Conservation (phyloP, 2,329 filamentous ascomycete species). For the Ophiocordyceps robertsii region DNA sequence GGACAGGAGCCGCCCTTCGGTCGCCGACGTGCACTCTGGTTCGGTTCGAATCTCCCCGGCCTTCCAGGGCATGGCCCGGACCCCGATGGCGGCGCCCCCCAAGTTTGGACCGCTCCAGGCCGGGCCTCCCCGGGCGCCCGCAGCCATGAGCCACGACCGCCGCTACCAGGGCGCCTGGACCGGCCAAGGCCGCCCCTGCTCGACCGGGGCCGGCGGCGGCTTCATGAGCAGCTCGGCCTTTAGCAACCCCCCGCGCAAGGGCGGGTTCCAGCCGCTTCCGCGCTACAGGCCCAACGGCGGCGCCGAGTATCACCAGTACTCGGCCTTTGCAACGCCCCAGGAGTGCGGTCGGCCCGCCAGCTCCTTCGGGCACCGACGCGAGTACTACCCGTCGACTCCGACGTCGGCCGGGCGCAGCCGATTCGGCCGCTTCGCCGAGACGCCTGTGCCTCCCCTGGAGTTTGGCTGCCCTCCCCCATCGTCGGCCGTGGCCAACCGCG, state of each 20-base stretch:
- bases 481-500: conserved; percentile 8
- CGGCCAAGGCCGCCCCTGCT: conserved; percentile 7
- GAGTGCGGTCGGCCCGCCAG: conserved; percentile 6
- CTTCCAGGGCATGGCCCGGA: conserved; percentile 11
- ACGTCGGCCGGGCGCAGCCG: conserved; percentile 12
- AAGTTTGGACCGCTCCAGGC: conserved; percentile 17
- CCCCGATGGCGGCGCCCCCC: conserved; percentile 10
- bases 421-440: conserved; percentile 16
- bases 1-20: not conserved
- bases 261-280: conserved; percentile 3
- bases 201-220: conserved; percentile 1
- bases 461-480: conserved; percentile 5
- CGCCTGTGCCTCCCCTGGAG: not conserved
- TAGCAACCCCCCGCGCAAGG: conserved; percentile 2
- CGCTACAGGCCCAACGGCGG: conserved; percentile 18
- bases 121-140: conserved; percentile 14
- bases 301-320: conserved; percentile 16
- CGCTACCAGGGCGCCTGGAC: conserved; percentile 9
- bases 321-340: conserved; percentile 7
- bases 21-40: not conserved
- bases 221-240: conserved; percentile 4
- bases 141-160: conserved; percentile 12
- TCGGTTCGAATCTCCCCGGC: conserved; percentile 6
- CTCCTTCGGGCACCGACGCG: conserved; percentile 4
- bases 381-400: conserved; percentile 16